Conservation (phyloP, 192 early-diverging fungal genomes). For the Dispira simplex region DNA sequence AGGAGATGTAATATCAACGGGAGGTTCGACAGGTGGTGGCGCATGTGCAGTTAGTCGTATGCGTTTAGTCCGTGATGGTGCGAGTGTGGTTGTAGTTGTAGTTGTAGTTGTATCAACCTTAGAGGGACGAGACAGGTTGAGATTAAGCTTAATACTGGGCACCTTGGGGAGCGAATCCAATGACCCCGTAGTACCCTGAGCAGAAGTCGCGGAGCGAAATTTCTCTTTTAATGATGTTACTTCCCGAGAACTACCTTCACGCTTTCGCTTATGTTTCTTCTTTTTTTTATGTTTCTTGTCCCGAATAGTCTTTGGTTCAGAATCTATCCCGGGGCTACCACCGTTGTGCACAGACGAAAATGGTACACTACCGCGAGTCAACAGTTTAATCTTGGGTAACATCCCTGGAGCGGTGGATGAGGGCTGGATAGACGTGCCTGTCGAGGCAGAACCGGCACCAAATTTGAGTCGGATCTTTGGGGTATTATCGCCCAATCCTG, state of each 20-base stretch:
- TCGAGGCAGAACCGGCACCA: background rate
- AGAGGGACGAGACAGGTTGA: background rate
- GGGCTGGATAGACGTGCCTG: background rate
- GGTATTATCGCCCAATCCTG: background rate
- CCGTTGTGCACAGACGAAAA: background rate
- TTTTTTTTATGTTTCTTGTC: background rate
- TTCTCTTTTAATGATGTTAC: background rate
- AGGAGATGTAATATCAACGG: background rate
- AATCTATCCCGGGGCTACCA: background rate
- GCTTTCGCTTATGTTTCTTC: constrained; percentile 3
- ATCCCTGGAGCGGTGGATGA: background rate
- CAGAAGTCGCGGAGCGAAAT: background rate
- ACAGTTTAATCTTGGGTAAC: background rate
- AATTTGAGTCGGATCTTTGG: background rate
- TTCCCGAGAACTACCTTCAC: background rate
- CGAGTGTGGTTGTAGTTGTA: background rate
- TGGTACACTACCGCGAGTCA: background rate
- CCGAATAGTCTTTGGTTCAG: background rate
- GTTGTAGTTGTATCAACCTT: background rate
- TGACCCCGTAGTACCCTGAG: background rate
- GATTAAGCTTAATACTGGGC: background rate
- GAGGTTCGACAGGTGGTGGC: background rate
- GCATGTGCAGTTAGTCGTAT: background rate
- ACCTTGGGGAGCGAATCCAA: background rate
- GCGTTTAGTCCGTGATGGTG: background rate